Percentiles rank a stretch among this genome's conserved stretches.
These are phyloP conservation scores for Paecilomyces fulvus DNA, from an alignment of 2,329 filamentous ascomycete genomes.

Conservation along the genomic window DNA sequence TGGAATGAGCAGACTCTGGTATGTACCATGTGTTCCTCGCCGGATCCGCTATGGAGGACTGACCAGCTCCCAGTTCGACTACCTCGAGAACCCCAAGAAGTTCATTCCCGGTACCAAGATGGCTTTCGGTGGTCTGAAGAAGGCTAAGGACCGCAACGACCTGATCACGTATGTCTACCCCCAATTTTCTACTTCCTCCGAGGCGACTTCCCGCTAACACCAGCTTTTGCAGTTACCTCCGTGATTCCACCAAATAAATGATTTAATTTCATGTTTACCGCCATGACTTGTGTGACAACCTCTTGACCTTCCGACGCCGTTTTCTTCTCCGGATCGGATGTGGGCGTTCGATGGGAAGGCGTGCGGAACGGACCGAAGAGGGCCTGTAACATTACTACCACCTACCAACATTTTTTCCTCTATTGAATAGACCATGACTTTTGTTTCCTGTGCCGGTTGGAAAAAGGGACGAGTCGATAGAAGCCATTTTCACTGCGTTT, in stretches of 20 bases:
- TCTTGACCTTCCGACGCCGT: conserved; percentile 9
- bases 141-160: conserved; percentile 98
- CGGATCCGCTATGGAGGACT: neutral
- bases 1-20: conserved; percentile 85
- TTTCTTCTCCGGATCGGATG: neutral
- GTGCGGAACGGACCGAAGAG: conserved; percentile 13
- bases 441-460: conserved; percentile 5
- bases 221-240: conserved; percentile 25
- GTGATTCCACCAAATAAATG: conserved; percentile 29
- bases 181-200: neutral
- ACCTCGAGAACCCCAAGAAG: conserved; percentile 99
- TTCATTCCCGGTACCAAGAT: conserved; percentile 99
- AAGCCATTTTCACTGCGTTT: conserved; percentile 10
- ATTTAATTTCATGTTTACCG: conserved; percentile 6
- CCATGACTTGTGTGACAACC: neutral
- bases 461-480: conserved; percentile 5
- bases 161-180: conserved; percentile 73
- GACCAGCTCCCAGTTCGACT: conserved; percentile 60
- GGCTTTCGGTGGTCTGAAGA: conserved; percentile 99
- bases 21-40: conserved; percentile 24
- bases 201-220: neutral
- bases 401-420: conserved; percentile 14
- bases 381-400: conserved; percentile 23
- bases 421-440: conserved; percentile 15
- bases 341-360: conserved; percentile 12